These are phyloP conservation scores for Annona squamosa DNA, from an alignment of 164 flowering plant genomes.

Conservation along the genomic window DNA sequence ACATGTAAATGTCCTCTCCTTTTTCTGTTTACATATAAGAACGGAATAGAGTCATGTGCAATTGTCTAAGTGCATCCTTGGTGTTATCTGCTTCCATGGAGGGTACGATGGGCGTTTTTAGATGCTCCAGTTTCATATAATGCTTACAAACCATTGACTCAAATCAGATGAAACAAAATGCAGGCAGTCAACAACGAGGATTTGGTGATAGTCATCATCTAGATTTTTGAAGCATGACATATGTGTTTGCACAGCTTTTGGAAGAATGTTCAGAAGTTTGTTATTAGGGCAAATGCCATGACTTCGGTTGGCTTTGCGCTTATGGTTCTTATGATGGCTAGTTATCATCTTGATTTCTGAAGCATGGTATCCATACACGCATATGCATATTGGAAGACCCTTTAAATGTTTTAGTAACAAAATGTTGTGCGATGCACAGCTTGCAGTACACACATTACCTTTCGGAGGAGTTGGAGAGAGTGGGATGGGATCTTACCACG, in stretches of 20 bases:
- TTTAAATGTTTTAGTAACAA: slow-evolving; percentile 18
- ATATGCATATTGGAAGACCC: slow-evolving; percentile 15
- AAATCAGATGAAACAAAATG: no score
- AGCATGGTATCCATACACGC: background rate
- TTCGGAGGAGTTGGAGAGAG: slow-evolving; percentile 93
- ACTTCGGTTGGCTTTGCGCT: background rate
- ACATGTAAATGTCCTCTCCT: slow-evolving; percentile 46
- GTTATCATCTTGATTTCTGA: background rate
- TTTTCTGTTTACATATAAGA: background rate
- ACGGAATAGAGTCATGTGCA: background rate
- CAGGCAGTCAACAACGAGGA: no score
- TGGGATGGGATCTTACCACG: slow-evolving; percentile 86
- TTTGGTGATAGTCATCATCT: no score
- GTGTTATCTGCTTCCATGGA: no score
- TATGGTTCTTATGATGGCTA: background rate
- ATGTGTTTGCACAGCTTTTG: no score
- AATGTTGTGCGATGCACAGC: slow-evolving; percentile 40
- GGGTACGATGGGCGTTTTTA: no score
- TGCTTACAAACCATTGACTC: no score
- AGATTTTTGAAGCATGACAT: no score
- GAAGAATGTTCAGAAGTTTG: no score
- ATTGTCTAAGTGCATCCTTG: background rate
- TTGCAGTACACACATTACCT: slow-evolving; percentile 44
- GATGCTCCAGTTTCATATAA: no score
- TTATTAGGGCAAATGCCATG: background rate